These are phyloP conservation scores for Pueraria montana DNA, from an alignment of 306 rosid genomes.

Conservation along the genomic window DNA sequence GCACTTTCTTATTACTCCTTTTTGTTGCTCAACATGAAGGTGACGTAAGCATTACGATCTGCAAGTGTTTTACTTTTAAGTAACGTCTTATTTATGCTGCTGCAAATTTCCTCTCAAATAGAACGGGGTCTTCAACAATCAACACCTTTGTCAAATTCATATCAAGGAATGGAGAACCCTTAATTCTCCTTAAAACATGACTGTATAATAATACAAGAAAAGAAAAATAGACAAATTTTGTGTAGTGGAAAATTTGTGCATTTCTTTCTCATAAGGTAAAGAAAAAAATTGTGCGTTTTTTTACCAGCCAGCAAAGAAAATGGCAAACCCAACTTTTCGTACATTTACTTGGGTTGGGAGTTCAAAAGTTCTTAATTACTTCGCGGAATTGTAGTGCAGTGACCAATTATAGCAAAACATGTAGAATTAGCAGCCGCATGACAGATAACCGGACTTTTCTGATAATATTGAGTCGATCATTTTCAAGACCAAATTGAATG, in stretches of 20 bases:
- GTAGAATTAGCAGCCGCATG: neutral
- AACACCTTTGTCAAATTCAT: neutral
- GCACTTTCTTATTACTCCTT: too few relatives aligned
- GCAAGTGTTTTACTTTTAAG: neutral
- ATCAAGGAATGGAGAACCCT: neutral
- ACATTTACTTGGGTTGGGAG: neutral
- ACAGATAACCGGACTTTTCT: neutral
- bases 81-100: neutral
- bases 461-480: constrained; percentile 12
- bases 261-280: too few relatives aligned
- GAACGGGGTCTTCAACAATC: neutral
- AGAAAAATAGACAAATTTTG: neutral
- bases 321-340: constrained; percentile 24
- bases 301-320: constrained; percentile 28
- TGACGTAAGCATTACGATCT: neutral
- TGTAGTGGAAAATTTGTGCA: neutral
- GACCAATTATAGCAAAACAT: constrained; percentile 11
- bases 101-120: neutral
- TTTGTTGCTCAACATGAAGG: neutral
- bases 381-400: neutral
- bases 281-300: neutral
- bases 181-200: neutral
- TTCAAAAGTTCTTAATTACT: constrained; percentile 8
- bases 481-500: constrained; percentile 2
- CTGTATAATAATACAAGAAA: neutral